phyloP scores from a whole-genome alignment of 495 filamentous ascomycete genomes.

The Bryoglossum gracile region DNA sequence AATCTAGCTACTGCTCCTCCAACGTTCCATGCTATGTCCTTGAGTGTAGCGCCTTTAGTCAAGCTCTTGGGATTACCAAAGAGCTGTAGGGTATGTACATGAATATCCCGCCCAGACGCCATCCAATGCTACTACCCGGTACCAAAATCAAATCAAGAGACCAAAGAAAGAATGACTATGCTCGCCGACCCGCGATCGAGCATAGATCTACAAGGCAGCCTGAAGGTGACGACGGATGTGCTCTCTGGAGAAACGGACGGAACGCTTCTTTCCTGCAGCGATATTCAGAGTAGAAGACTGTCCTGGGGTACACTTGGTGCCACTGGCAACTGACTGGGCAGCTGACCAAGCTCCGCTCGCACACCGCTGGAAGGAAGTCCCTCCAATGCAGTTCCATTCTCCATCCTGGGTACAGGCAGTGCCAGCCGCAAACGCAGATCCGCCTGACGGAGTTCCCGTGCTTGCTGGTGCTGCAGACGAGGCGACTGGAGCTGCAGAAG shows the following conservation, averaged over 20 bases:
- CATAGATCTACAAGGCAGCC: background rate
- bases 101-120: conserved; percentile 16
- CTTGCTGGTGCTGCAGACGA: conserved; percentile 12
- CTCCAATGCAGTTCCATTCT: conserved; percentile 59
- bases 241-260: conserved; percentile 20
- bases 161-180: conserved; percentile 10
- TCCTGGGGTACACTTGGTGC: conserved; percentile 53
- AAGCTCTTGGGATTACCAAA: background rate
- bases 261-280: conserved; percentile 19
- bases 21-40: background rate
- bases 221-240: conserved; percentile 21
- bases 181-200: conserved; percentile 15
- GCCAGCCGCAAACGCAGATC: conserved; percentile 24
- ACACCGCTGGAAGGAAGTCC: conserved; percentile 56
- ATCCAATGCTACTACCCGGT: conserved; percentile 1
- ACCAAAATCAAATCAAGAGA: background rate
- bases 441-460: conserved; percentile 14
- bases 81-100: conserved; percentile 14
- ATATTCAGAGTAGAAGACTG: conserved; percentile 38
- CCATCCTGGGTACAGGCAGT: conserved; percentile 44
- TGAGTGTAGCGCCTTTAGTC: no score
- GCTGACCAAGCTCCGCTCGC: conserved; percentile 54
- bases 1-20: background rate
- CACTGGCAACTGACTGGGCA: conserved; percentile 45
- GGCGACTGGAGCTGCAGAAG: conserved; percentile 13